phyloP scores from a whole-genome alignment of 169 alveolate genomes.

The Plasmodium malariae region DNA sequence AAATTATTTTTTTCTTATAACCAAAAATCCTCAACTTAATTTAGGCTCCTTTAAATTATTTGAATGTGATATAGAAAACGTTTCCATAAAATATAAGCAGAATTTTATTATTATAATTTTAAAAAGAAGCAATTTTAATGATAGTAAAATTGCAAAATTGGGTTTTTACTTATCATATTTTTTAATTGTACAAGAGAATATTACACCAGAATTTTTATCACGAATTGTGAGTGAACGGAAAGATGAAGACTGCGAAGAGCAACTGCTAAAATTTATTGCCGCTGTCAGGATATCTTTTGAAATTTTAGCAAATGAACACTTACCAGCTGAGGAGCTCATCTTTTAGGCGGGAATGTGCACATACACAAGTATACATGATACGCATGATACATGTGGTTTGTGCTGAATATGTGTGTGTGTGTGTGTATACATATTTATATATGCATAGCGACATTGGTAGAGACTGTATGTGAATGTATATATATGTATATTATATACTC shows the following conservation, averaged over 20 bases:
- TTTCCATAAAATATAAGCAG: conserved; percentile 21
- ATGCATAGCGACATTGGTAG: too few species aligned
- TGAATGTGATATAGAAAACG: conserved; percentile 9
- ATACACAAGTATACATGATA: too few species aligned
- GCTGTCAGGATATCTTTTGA: conserved; percentile 23
- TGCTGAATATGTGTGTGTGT: not conserved
- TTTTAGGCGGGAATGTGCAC: too few species aligned
- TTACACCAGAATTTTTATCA: conserved; percentile 34
- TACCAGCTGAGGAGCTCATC: not conserved
- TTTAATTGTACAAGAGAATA: conserved; percentile 27
- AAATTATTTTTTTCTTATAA: conserved; percentile 47
- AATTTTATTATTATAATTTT: conserved; percentile 32
- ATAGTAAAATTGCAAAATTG: not conserved
- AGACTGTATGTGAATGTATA: too few species aligned
- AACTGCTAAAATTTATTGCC: conserved; percentile 5
- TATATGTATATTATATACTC: too few species aligned
- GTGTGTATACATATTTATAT: not conserved
- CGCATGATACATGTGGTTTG: too few species aligned
- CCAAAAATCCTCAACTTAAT: not conserved
- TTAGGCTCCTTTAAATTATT: not conserved
- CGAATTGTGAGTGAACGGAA: conserved; percentile 20
- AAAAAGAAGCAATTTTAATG: conserved; percentile 3
- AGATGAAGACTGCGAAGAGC: not conserved
- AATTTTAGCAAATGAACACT: conserved; percentile 13
- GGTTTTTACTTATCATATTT: conserved; percentile 17